Base-by-base conservation (phyloP, 371 early-diverging fungal genomes). In the Funneliformis caledonium region DNA sequence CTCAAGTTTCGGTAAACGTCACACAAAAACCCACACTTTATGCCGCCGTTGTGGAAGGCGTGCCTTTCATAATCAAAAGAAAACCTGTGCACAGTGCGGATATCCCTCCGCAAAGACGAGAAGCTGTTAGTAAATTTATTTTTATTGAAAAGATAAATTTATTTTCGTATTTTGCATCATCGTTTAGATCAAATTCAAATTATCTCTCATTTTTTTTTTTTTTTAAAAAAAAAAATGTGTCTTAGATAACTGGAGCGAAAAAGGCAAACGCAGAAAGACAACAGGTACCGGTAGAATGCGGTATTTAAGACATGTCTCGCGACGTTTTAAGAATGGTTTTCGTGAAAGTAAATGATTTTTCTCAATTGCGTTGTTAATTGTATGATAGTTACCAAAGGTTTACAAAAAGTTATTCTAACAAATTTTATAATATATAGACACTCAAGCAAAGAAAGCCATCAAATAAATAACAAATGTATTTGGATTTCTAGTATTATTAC, bases 1-100 rank as follows among this genome's bases (percentile, higher is more conserved):
- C 87, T 92, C 96, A 86, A 95, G 97, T 88, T 97, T 99, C 92
- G 99, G 99, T 96, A 99, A 97, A 91, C 96, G 98, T 87, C 98
- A 99, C 94, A 97, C 95, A 92, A 98, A 98, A 94, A 95, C 99
- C 83, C 99, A 99, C 96, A 94, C 95, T 75, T 91, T 98, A 86
- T 99, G 99, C 95, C 92, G 94, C 86, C 94, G 99, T 85, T 99
- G 99, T 91, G 99, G 99, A 78, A 93, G 93, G 84, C 96, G 97
- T 83, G 91, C 99, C 81, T 99, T 97, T 95, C 99, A 99, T 94
- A 97, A 96, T 93, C 99, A 99, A 91, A 99, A 98, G 96, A 96
- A 97, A 94, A 96, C 95, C 81, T 99, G 99, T 90, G 96, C 99
- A 84, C 94, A 95, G 87, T 99, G 99, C 91, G 99, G 97, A 83